Evolutionary conservation across 805 yeast species (phyloP), one percentile per base, ranked within the genome.

Genomic region (Wickerhamomyces bisporus): DNA sequence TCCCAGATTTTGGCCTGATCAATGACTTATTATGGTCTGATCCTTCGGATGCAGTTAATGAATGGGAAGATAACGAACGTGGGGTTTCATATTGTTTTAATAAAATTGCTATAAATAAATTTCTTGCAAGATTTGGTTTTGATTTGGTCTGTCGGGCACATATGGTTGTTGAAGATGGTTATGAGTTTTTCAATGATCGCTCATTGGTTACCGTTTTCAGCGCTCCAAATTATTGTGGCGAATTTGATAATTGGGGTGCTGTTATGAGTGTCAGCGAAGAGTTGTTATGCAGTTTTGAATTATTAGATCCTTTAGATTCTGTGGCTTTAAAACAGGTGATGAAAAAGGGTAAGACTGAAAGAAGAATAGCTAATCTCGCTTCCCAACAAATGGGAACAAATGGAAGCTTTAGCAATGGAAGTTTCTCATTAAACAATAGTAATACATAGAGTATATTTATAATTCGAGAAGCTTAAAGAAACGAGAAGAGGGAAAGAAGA

Each of bases 221-320:
- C 43, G 94, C 93, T 4, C 94, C 94, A 3, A 85, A 85, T 54
- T 85, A 85, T 52, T 60, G 66, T 47, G 64, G 73, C 30, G 73
- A 67, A 43, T 67, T 67, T 34, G 71, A 88, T 58, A 87, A 87
- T 53, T 87, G 96, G 96, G 96, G 96, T 18, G 98, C 98, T 2
- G 97, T 91, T 5, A 91, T 91, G 98, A 81, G 94, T 50, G 98
- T 91, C 13, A 77, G 86, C 45, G 96, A 91, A 46, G 97, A 91
- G 52, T 70, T 91, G 47, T 67, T 93, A 40, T 91, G 98, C 62
- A 82, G 93, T 44, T 91, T 91, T 62, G 98, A 91, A 61, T 72
- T 91, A 38, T 69, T 91, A 42, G 96, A 93, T 62, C 98, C 98
- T 8, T 70, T 93, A 50, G 98, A 91, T 63, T 77, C 94, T 36